phyloP scores from a whole-genome alignment of 2,329 filamentous ascomycete genomes.

The Ophiocordyceps robertsii region DNA sequence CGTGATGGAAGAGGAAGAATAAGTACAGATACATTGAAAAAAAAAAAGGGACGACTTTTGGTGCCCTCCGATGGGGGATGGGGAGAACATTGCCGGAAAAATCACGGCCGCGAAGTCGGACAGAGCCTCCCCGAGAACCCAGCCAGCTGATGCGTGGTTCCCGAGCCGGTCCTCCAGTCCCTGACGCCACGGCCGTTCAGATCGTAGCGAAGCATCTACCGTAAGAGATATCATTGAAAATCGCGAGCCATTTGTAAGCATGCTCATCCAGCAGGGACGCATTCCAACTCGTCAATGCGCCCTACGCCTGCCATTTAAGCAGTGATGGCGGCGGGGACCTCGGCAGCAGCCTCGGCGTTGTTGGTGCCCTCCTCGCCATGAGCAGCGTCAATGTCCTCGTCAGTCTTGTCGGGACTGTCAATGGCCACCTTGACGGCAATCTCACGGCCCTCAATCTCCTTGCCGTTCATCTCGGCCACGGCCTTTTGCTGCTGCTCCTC shows the following conservation, averaged over 20 bases:
- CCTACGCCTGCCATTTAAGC: slow-evolving; percentile 15
- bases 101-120: neutral
- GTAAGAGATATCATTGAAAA: slow-evolving; percentile 25
- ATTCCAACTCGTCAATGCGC: slow-evolving; percentile 8
- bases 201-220: slow-evolving; percentile 17
- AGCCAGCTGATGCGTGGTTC: slow-evolving; percentile 2
- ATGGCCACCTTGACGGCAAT: slow-evolving; percentile 99
- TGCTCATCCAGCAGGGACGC: slow-evolving; percentile 15
- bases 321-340: slow-evolving; percentile 5
- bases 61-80: neutral
- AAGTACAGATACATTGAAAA: slow-evolving; percentile 19
- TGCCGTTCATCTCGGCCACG: slow-evolving; percentile 96
- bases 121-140: neutral
- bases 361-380: slow-evolving; percentile 30
- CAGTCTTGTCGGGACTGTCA: slow-evolving; percentile 93
- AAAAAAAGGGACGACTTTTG: slow-evolving; percentile 7
- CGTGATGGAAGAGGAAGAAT: slow-evolving; percentile 16
- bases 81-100: slow-evolving; percentile 1
- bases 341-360: slow-evolving; percentile 21
- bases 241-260: slow-evolving; percentile 25
- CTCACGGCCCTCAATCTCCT: slow-evolving; percentile 96
- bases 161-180: neutral
- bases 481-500: slow-evolving; percentile 98
- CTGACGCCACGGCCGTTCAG: neutral
- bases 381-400: slow-evolving; percentile 62